Base-by-base conservation (phyloP, 768 basidiomycete genomes). In the Amanita thiersii region DNA sequence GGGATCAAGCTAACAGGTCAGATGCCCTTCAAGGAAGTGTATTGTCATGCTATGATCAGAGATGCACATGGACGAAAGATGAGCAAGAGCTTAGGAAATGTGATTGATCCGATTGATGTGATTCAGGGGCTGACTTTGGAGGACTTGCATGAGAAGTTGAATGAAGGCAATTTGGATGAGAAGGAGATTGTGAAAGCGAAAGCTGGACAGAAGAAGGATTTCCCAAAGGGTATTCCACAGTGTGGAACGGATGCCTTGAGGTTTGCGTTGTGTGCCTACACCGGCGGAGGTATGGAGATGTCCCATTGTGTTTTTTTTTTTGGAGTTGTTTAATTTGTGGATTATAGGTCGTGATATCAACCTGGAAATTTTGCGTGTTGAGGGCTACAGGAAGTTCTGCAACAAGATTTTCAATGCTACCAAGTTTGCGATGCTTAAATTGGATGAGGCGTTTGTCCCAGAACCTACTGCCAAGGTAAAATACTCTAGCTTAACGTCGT, bases 321-420 rank as follows among this genome's bases (percentile, higher is more conserved):
- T 25, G 21, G 3, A 9, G 24, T 36, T 7, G 2, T 29, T 19
- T 47, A 29, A 23, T 33, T 31, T 26, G 21, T 10, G 8, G 4
- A 6, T 39, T 23, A 5, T 45, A 91, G 92, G 91, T 20, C 86
- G 93, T 33, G 94, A 98, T 62, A 94, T 99, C 67, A 96, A 97
- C 59, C 68, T 99, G 47, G 92, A 98, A 57, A 92, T 99, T 51
- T 63, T 90, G 48, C 82, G 92, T 39, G 91, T 98, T 23, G 93
- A 98, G 63, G 96, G 93, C 2, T 98, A 98, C 62, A 81, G 96
- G 62, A 98, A 98, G 63, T 99, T 99, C 70, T 98, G 96, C 69
- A 99, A 99, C 69, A 98, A 98, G 70, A 80, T 98, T 19, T 98
- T 94, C 74, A 99, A 99, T 56, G 96, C 96, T 1, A 97, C 92